Evolutionary conservation across 2,329 filamentous ascomycete species (phyloP), one percentile per base, ranked within the genome.

Genomic region (Hypoxylon sp.): DNA sequence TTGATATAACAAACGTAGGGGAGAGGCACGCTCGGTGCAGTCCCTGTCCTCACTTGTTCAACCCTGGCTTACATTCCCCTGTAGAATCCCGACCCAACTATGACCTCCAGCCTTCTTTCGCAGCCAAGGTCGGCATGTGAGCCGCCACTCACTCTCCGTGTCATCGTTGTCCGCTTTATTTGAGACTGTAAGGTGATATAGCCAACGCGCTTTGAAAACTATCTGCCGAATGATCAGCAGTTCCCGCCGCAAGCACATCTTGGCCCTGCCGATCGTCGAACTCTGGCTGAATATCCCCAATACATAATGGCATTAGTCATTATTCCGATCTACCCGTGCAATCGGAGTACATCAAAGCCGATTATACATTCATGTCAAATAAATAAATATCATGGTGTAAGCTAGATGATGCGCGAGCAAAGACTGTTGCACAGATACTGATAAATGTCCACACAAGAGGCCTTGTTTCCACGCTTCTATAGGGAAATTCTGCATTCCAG

Each of bases 261-360:
- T 67, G 55, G 64, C 64, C 43, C 44, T 46, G 54, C 51, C 44
- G 58, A 67, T 64, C 61, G 15, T n/a, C 39, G 56, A 26, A 32
- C 47, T 55, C 48, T 47, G 64, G 64, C 61, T 67, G 64, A 67
- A 64, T 64, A 30, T 28, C 6, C 6, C 20, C 48, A 22, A 30
- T 37, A 15, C n/a, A 32, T 3, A 22, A 19, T 63, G 8, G 26
- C 26, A 28, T 19, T n/a, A 32, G 13, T 19, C n/a, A 11, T 41
- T 26, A 24, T 54, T 46, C 64, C 59, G 64, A 52, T 41, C 49
- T 62, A 63, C 48, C 64, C 59, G 64, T 34, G 6, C 32, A 15
- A 20, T 39, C 43, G n/a, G 19, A 17, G n/a, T 6, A 39, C 7
- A 34, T 6, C n/a, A n/a, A 50, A 19, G 17, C 26, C 34, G 19